These are phyloP conservation scores for Conoideocrella luteorostrata DNA, from an alignment of 2,329 filamentous ascomycete genomes.

Conservation along the genomic window DNA sequence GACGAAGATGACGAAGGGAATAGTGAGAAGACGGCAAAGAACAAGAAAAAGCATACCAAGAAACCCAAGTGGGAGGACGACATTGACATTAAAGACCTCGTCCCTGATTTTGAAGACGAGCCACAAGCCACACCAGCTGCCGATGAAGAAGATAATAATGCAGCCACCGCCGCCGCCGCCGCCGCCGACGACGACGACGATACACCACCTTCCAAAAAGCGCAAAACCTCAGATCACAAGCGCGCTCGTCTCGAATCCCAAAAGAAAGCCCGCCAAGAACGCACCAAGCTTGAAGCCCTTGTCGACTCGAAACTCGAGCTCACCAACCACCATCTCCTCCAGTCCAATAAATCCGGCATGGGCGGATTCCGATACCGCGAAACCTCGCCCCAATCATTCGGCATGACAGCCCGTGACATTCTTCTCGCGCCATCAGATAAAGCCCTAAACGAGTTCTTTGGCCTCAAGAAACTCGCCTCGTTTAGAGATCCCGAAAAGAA, in stretches of 20 bases:
- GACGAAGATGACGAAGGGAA: conserved; percentile 59
- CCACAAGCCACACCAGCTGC: conserved; percentile 42
- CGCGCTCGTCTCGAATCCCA: conserved; percentile 53
- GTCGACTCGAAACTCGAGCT: conserved; percentile 77
- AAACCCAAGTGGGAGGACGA: conserved; percentile 86
- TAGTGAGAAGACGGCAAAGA: conserved; percentile 36
- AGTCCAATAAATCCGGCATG: conserved; percentile 35
- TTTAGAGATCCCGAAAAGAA: conserved; percentile 90
- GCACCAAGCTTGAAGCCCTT: conserved; percentile 75
- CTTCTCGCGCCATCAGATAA: conserved; percentile 79
- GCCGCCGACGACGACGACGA: conserved; percentile 37
- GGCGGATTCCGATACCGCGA: conserved; percentile 90
- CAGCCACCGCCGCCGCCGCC: conserved; percentile 29
- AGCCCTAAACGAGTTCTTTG: conserved; percentile 82
- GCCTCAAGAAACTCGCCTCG: conserved; percentile 87
- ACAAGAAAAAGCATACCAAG: conserved; percentile 40
- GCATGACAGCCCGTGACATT: conserved; percentile 84
- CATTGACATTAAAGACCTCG: conserved; percentile 89
- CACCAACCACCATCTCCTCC: conserved; percentile 55
- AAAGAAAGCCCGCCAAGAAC: conserved; percentile 71
- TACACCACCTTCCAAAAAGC: conserved; percentile 48
- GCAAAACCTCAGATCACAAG: conserved; percentile 54
- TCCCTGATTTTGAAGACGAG: conserved; percentile 77
- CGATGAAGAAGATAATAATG: conserved; percentile 30
- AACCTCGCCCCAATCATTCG: conserved; percentile 83